Percentiles rank a stretch among this genome's conserved stretches.
These are phyloP conservation scores for Lepidium didymum DNA, from an alignment of 345 rosid species.

Conservation along the genomic window DNA sequence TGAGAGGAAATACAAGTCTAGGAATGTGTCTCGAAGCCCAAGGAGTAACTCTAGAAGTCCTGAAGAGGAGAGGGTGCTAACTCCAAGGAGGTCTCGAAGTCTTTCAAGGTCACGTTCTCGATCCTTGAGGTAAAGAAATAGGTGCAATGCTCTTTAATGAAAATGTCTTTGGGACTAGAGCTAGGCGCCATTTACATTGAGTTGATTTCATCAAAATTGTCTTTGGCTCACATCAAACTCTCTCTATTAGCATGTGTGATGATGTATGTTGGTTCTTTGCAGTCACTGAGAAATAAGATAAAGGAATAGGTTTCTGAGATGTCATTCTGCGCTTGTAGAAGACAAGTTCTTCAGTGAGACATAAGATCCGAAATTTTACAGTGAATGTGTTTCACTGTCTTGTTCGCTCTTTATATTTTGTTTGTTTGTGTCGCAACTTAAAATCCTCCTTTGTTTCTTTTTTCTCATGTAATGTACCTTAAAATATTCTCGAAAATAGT, in stretches of 20 bases:
- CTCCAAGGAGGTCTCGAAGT: conserved; percentile 31
- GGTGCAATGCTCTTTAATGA: neutral
- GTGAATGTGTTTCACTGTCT: neutral
- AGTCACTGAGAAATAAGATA: conserved; percentile 8
- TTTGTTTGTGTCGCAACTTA: neutral
- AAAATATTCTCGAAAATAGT: neutral
- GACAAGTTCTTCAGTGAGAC: neutral
- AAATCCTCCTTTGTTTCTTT: too few relatives aligned
- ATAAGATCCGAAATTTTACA: neutral
- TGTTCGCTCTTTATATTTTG: neutral
- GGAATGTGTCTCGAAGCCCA: conserved; percentile 41
- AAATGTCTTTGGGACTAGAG: neutral
- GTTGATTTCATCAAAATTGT: neutral
- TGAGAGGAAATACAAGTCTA: conserved; percentile 35
- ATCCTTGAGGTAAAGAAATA: conserved; percentile 42
- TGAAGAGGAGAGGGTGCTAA: conserved; percentile 33
- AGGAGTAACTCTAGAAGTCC: conserved; percentile 39
- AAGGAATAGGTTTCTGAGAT: neutral
- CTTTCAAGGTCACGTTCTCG: conserved; percentile 48
- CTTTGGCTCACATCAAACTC: neutral
- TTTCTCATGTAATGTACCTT: neutral
- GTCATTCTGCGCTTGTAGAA: neutral
- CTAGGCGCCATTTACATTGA: neutral
- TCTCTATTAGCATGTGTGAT: neutral
- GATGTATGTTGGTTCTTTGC: conserved; percentile 1